Base-by-base conservation (phyloP, 192 early-diverging fungal species). In the Jimgerdemannia flammicorona region DNA sequence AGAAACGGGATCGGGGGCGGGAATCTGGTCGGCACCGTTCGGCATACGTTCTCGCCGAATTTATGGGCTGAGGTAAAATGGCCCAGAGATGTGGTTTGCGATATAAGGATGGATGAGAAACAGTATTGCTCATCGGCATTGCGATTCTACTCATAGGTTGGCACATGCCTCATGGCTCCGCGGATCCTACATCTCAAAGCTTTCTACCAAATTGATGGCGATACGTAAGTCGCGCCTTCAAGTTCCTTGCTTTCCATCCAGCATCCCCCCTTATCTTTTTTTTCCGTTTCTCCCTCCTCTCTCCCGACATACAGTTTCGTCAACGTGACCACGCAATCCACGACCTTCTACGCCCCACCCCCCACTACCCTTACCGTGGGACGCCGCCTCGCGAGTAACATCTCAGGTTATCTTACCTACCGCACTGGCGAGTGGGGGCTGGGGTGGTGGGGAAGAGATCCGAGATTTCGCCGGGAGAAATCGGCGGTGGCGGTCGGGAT, bases 381-480 rank as follows among this genome's bases (percentile, higher is more conserved):
- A 29, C 81, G 93, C 3, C 77, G 84, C 40, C 76, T 98, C n/a
- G 88, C 89, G 18, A 71, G 74, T 9, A 79, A 82, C 2, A 85
- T 86, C n/a, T 93, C 91, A 8, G 95, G 91, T 3, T 91, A 87
- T 69, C 77, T 99, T 70, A 92, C 91, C 4, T 93, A 90, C 66
- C 87, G 88, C 70, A 93, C 95, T 3, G 96, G 96, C 43, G 84
- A 90, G 44, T 95, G 88, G 86, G 74, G 80, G 4, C 79, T 95
- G 49, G 88, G 88, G 8, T 77, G 79, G 3, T 95, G 92, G 91
- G 91, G 93, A 4, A 41, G 59, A 42, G 74, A 75, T 70, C 44
- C 44, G 4, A 59, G 44, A 9, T 67, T 66, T 43, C 72, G 70
- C 17, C 64, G 70, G 69, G 80, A 80, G 18, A 84, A 81, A 63